These are phyloP conservation scores for Clavispora asparagi DNA, from an alignment of 805 yeast genomes.

Conservation along the genomic window DNA sequence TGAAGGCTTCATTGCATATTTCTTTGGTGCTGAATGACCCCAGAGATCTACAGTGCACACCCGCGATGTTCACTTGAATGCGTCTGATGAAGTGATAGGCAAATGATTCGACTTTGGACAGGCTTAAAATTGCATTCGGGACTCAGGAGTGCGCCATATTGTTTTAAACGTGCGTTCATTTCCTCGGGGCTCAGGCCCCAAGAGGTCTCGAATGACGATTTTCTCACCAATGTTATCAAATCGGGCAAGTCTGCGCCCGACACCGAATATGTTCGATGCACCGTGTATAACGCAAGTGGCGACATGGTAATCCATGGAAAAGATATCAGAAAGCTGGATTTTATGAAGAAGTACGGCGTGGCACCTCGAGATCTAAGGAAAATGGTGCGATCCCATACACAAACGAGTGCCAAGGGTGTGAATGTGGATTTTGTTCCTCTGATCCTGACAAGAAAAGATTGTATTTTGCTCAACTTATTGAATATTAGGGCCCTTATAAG, in stretches of 20 bases:
- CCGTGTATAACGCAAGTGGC: constrained; percentile 45
- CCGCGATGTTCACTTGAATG: background rate
- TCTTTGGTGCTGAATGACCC: background rate
- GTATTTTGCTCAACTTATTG: constrained; percentile 43
- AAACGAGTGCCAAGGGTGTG: constrained; percentile 11
- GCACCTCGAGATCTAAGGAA: constrained; percentile 57
- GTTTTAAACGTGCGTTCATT: background rate
- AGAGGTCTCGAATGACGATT: constrained; percentile 9
- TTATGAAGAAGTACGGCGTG: constrained; percentile 41
- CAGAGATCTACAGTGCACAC: background rate
- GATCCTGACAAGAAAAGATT: constrained; percentile 41
- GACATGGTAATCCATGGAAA: constrained; percentile 40
- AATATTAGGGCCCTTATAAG: constrained; percentile 50
- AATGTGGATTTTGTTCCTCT: constrained; percentile 53
- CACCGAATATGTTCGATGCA: constrained; percentile 40
- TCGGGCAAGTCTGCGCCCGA: constrained; percentile 16
- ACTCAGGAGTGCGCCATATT: background rate
- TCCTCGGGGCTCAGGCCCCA: background rate
- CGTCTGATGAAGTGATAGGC: background rate
- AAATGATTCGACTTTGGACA: background rate
- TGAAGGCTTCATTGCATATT: too few relatives aligned
- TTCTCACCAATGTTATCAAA: constrained; percentile 14
- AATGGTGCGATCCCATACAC: constrained; percentile 30
- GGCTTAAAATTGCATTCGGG: background rate
- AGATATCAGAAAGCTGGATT: constrained; percentile 38